Evolutionary conservation across 768 basidiomycete species (phyloP), one percentile per base, ranked within the genome.

Genomic region (Hortiboletus campestris): DNA sequence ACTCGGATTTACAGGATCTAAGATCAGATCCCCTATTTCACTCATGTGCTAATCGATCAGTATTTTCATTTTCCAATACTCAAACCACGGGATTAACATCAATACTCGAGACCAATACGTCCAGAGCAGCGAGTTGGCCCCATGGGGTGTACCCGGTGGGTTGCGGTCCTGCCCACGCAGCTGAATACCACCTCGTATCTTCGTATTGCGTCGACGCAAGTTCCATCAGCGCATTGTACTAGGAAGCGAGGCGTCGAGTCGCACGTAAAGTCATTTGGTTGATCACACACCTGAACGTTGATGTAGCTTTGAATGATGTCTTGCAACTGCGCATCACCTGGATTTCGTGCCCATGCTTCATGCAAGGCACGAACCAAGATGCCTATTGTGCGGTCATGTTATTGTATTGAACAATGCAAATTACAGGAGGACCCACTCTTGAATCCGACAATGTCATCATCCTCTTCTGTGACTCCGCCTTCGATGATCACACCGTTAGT

Each of bases 401-500:
- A 44, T 6, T n/a, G 38, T 22, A 22, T 41, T 22, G 29, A 46
- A 38, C 29, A 8, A 51, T 17, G 10, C 17, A 41, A 35, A 29
- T 47, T 11, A 29, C 11, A 14, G 12, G 39, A 25, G 3, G 16
- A 59, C 63, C 17, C 13, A 78, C 82, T 75, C 72, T 83, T 83
- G 67, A 82, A 82, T 8, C 80, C 80, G 28, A 80, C 76, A 6
- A 68, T 73, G 53, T 82, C 80, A 51, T 80, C 76, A 53, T 81
- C 74, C 8, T 60, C 58, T 6, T 57, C 64, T 10, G 71, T 70
- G 57, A 73, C 75, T 11, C 76, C 67, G 20, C 79, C 80, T 63
- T 83, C 82, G 13, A 78, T 82, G 57, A 83, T 80, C 20, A 82
- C 74, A 2, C 81, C 80, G 55, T 82, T 72, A 17, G 61, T 59